phyloP scores from a whole-genome alignment of 2,329 filamentous ascomycete genomes.

The Fusarium succisae region DNA sequence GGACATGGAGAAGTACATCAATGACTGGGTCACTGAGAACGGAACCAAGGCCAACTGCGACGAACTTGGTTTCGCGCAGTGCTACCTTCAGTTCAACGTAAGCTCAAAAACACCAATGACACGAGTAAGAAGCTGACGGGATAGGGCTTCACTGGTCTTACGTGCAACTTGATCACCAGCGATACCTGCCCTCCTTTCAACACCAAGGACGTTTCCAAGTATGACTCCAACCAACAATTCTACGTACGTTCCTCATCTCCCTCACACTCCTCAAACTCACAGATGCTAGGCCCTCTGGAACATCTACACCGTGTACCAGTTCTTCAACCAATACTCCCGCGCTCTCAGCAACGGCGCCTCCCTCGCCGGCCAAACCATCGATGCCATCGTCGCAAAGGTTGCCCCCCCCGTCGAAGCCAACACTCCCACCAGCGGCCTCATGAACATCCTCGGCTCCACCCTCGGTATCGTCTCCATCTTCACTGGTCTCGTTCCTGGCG shows the following conservation, averaged over 20 bases:
- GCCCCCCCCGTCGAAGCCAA: constrained; percentile 14
- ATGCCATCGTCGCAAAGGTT: constrained; percentile 11
- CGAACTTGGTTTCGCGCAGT: constrained; percentile 16
- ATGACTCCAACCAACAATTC: constrained; percentile 20
- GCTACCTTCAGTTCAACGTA: constrained; percentile 16
- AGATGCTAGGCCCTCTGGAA: not conserved
- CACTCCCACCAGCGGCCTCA: not conserved
- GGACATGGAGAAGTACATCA: constrained; percentile 27
- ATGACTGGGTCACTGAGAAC: constrained; percentile 12
- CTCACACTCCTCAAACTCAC: not conserved
- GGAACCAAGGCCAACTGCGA: constrained; percentile 7
- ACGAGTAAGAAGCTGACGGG: fast-evolving
- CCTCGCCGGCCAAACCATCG: constrained; percentile 17
- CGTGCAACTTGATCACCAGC: constrained; percentile 16
- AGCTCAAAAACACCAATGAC: fast-evolving
- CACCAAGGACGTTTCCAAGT: constrained; percentile 9
- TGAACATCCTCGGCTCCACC: not conserved
- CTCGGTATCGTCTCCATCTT: constrained; percentile 1
- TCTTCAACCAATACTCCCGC: constrained; percentile 20
- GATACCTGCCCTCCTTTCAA: constrained; percentile 19
- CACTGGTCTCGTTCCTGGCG: not conserved
- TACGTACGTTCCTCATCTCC: not conserved
- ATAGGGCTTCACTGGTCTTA: constrained; percentile 10
- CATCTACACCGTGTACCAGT: constrained; percentile 25
- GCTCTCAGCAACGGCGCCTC: constrained; percentile 17